A percentile compares a stretch with the other conserved stretches of the same genome.
phyloP scores from a whole-genome alignment of 2,329 filamentous ascomycete species.

The Drechslera avenae region DNA sequence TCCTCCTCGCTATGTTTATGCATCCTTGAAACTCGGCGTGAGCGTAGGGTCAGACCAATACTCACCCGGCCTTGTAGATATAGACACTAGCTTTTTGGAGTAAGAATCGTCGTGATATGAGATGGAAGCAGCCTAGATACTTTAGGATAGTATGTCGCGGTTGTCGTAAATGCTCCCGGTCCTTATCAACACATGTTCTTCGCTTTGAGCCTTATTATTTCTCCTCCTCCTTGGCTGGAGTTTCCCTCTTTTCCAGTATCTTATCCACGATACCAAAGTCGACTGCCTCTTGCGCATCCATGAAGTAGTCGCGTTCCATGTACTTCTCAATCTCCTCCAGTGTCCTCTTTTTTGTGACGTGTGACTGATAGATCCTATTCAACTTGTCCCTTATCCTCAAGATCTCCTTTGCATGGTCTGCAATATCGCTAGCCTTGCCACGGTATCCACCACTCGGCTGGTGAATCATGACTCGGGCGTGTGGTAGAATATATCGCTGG shows the following conservation, averaged over 20 bases:
- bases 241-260: slow-evolving; percentile 71
- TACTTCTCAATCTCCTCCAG: slow-evolving; percentile 86
- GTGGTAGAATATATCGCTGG: slow-evolving; percentile 87
- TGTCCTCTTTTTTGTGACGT: slow-evolving; percentile 79
- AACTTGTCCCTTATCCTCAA: slow-evolving; percentile 81
- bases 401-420: slow-evolving; percentile 98
- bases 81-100: too few relatives aligned
- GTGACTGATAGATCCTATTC: slow-evolving; percentile 86
- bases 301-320: slow-evolving; percentile 96
- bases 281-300: slow-evolving; percentile 85
- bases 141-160: too few relatives aligned
- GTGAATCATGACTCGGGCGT: slow-evolving; percentile 95
- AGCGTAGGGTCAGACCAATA: not conserved
- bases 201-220: slow-evolving; percentile 8
- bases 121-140: too few relatives aligned
- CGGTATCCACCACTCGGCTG: slow-evolving; percentile 81
- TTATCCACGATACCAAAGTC: slow-evolving; percentile 92
- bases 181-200: not conserved
- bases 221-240: slow-evolving; percentile 48
- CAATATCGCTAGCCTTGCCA: slow-evolving; percentile 77
- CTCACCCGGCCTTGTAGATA: too few relatives aligned
- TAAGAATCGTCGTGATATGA: too few relatives aligned
- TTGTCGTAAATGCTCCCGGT: too few relatives aligned
- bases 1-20: too few relatives aligned
- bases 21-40: too few relatives aligned